Conservation (phyloP, 78 protist genomes). For the Dictyostelium firmibasis region DNA sequence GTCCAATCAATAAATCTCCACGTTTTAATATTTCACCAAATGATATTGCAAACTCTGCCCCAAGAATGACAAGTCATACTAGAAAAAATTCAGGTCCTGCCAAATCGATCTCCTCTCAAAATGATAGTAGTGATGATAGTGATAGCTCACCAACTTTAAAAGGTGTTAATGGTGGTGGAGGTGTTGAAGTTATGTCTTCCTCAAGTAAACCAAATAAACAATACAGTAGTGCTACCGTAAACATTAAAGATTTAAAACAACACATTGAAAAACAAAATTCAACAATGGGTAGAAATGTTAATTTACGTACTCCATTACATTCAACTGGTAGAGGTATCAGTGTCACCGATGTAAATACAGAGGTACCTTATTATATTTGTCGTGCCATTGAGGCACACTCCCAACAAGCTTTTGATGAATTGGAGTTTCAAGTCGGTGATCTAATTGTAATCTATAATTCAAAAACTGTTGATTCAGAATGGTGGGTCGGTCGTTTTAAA, state of each 20-base stretch:
- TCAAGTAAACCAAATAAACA: background rate
- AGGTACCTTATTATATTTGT: slow-evolving; percentile 43
- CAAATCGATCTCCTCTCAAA: background rate
- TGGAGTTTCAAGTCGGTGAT: slow-evolving; percentile 27
- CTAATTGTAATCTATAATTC: slow-evolving; percentile 30
- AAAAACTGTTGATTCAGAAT: slow-evolving; percentile 24
- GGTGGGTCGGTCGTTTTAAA: slow-evolving; percentile 67
- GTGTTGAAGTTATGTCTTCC: background rate
- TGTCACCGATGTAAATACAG: slow-evolving; percentile 17
- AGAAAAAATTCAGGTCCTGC: slow-evolving; percentile 45
- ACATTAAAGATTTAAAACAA: background rate
- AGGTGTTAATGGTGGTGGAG: background rate
- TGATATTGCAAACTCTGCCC: background rate
- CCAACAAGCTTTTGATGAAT: slow-evolving; percentile 34
- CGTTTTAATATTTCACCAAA: slow-evolving; percentile 12
- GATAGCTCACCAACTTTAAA: background rate
- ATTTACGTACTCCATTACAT: background rate
- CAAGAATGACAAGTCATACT: background rate
- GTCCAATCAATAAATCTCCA: slow-evolving; percentile 13
- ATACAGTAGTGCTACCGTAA: background rate
- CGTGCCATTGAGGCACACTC: slow-evolving; percentile 2
- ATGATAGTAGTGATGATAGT: background rate
- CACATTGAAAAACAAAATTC: background rate
- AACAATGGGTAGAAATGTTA: background rate
- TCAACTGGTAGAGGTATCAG: background rate